Conservation (phyloP, 257 asterid species). For the Nemophila menziesii region DNA sequence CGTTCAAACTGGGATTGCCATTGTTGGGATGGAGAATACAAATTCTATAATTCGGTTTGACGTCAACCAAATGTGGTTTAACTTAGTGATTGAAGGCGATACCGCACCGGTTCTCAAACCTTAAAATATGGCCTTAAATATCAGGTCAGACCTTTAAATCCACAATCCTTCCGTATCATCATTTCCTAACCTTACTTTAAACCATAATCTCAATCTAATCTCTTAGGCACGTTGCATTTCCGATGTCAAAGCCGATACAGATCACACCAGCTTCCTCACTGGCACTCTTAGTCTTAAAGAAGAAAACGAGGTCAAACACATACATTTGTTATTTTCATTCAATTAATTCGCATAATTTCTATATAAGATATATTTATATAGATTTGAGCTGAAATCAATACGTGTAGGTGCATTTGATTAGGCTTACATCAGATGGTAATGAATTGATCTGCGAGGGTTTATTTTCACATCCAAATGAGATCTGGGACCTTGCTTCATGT, state of each 20-base stretch:
- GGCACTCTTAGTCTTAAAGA: slow-evolving; percentile 94
- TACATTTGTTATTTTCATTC: no score
- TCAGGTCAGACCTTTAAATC: slow-evolving; percentile 39
- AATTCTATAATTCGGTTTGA: no score
- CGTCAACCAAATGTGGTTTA: no score
- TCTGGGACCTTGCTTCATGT: slow-evolving; percentile 93
- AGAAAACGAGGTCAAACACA: slow-evolving; percentile 71
- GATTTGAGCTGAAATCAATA: neutral
- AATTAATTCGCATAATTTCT: no score
- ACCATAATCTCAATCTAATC: slow-evolving; percentile 7
- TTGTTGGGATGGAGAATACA: no score
- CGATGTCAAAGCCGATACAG: slow-evolving; percentile 92
- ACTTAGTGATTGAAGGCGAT: no score
- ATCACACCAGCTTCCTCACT: slow-evolving; percentile 86
- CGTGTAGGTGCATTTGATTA: slow-evolving; percentile 74
- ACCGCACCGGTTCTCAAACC: no score
- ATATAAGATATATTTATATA: slow-evolving; percentile 1
- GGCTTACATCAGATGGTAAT: slow-evolving; percentile 64
- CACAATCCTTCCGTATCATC: neutral
- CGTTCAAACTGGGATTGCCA: no score
- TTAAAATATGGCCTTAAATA: slow-evolving; percentile 95
- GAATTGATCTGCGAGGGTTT: slow-evolving; percentile 92
- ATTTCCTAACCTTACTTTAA: slow-evolving; percentile 7
- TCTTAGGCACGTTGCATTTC: slow-evolving; percentile 90
- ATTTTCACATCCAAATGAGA: slow-evolving; percentile 83